These are phyloP conservation scores for Myxozyma vanderwaltii DNA, from an alignment of 805 yeast species.

Conservation along the genomic window DNA sequence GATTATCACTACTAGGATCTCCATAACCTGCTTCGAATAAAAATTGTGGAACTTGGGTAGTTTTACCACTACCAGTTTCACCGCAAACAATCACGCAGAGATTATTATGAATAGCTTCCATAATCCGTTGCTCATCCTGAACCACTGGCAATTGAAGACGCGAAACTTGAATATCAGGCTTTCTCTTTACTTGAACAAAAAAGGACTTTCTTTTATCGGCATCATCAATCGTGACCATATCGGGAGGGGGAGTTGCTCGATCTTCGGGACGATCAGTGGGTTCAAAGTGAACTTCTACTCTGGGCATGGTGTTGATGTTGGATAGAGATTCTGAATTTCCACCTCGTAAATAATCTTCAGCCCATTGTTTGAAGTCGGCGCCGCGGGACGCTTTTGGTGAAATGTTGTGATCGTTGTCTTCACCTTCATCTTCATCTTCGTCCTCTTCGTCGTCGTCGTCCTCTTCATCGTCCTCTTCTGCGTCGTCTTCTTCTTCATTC, in stretches of 20 bases:
- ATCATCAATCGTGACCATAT: slow-evolving; percentile 59
- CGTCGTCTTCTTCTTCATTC: slow-evolving; percentile 38
- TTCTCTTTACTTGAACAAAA: slow-evolving; percentile 49
- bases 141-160: slow-evolving; percentile 83
- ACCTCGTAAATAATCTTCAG: slow-evolving; percentile 70
- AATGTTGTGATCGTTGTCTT: slow-evolving; percentile 38
- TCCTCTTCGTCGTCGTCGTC: slow-evolving; percentile 22
- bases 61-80: slow-evolving; percentile 98
- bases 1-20: slow-evolving; percentile 56
- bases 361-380: slow-evolving; percentile 83
- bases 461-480: slow-evolving; percentile 42
- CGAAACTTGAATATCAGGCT: slow-evolving; percentile 58
- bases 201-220: slow-evolving; percentile 59
- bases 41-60: slow-evolving; percentile 97
- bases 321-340: slow-evolving; percentile 54
- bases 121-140: slow-evolving; percentile 84
- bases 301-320: slow-evolving; percentile 55
- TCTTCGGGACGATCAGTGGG: slow-evolving; percentile 71
- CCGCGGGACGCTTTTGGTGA: slow-evolving; percentile 53
- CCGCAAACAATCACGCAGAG: slow-evolving; percentile 92
- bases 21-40: slow-evolving; percentile 93
- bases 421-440: slow-evolving; percentile 25
- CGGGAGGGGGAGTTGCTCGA: slow-evolving; percentile 66
- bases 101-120: slow-evolving; percentile 94
- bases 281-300: slow-evolving; percentile 52